Evolutionary conservation across 2,329 filamentous ascomycete genomes (phyloP), one percentile per base, ranked within the genome.

Genomic region (Xylaria sp.): DNA sequence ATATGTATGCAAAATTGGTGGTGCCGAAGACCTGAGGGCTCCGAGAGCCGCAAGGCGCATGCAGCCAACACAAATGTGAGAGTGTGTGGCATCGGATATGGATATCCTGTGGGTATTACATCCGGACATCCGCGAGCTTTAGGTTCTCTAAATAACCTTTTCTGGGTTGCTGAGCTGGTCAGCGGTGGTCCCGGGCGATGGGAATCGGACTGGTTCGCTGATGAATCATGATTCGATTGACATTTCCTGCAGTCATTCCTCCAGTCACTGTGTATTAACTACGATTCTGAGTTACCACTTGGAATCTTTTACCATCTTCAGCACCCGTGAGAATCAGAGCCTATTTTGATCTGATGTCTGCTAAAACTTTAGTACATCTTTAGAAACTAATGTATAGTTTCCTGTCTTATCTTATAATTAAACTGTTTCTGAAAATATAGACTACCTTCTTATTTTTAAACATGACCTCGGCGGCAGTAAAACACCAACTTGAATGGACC

Each of bases 41-140:
- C 67, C 64, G 60, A 65, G 45, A 63, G 60, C 63, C 50, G 66
- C 56, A 67, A 57, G 46, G 56, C 36, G 36, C 61, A 36, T 60
- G 52, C 36, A 48, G 30, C 39, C 34, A 46, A 34, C n/a, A n/a
- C 20, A 50, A 20, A 45, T 18, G 45, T 32, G 41, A 45, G 43
- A 25, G 30, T n/a, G 25, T 46, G 23, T 12, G 30, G 20, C 15
- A 45, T 58, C 36, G 36, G 30, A 23, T 20, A 57, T 59, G 46
- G 63, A 50, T 63, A 25, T 60, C 41, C 48, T 45, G 41, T 34
- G 39, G 36, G n/a, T 32, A 18, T 41, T 45, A 45, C 55, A 60
- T 69, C 63, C 67, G 60, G 18, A 28, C 23, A 60, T 63, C 65
- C 46, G 67, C 58, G 46, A 50, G n/a, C 43, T 63, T 59, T 60